Conservation (phyloP, 106 monocot genomes). For the Acorus calamus region DNA sequence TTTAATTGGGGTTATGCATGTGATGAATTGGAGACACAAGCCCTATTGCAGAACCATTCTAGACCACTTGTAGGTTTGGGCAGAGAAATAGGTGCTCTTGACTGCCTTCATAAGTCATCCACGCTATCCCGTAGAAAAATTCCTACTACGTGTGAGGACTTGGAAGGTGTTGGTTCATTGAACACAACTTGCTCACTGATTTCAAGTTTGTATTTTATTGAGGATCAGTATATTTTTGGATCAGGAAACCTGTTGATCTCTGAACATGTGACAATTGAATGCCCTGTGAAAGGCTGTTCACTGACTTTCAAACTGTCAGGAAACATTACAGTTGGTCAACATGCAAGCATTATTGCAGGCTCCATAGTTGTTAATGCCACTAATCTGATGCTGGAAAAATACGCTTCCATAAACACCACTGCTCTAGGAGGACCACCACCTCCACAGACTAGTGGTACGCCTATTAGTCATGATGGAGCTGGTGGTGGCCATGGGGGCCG, state of each 20-base stretch:
- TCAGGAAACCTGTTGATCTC: conserved; percentile 54
- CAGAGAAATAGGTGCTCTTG: not conserved
- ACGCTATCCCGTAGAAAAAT: conserved; percentile 14
- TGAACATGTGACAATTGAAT: conserved; percentile 40
- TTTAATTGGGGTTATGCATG: not conserved
- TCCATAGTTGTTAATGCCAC: conserved; percentile 46
- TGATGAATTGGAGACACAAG: conserved; percentile 2
- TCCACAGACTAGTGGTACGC: conserved; percentile 87
- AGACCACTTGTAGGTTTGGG: conserved; percentile 6
- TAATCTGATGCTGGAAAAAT: conserved; percentile 37
- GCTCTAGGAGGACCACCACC: conserved; percentile 66
- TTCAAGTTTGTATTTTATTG: conserved; percentile 34
- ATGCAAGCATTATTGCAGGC: conserved; percentile 54
- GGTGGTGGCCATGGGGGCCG: conserved; percentile 94
- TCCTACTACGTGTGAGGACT: conserved; percentile 60
- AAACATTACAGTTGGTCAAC: conserved; percentile 38
- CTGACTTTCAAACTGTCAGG: conserved; percentile 60
- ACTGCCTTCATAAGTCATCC: conserved; percentile 12
- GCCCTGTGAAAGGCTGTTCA: conserved; percentile 62
- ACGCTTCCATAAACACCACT: conserved; percentile 62
- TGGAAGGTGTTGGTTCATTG: conserved; percentile 72
- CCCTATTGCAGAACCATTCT: not conserved
- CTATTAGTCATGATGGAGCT: conserved; percentile 56
- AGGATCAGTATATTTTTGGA: conserved; percentile 55
- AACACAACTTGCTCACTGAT: conserved; percentile 50